Conservation (phyloP, 306 rosid genomes). For the Cucumis sativus region DNA sequence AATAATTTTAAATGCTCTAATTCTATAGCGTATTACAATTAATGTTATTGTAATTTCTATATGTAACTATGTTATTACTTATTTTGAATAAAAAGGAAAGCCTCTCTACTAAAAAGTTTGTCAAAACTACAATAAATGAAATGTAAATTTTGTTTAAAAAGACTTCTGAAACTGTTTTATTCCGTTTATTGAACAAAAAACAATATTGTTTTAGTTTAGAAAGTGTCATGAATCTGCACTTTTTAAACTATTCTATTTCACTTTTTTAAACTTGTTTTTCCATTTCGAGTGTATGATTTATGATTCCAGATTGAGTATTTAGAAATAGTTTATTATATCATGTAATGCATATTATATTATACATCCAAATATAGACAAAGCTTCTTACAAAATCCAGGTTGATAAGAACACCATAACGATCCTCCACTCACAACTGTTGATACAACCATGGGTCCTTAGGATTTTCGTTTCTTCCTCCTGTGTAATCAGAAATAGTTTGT, state of each 20-base stretch:
- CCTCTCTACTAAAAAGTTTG: background rate
- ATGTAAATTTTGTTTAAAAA: background rate
- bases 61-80: too few species aligned
- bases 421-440: conserved; percentile 46
- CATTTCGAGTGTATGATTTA: background rate
- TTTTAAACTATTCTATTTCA: background rate
- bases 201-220: background rate
- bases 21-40: background rate
- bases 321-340: background rate
- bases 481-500: conserved; percentile 18
- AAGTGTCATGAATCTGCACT: background rate
- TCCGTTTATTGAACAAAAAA: background rate
- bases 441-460: conserved; percentile 47
- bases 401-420: background rate
- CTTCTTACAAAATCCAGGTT: background rate
- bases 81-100: background rate
- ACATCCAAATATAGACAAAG: background rate
- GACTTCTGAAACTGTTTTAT: background rate
- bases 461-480: conserved; percentile 20
- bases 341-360: background rate
- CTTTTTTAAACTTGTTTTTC: background rate
- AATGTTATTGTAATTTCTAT: background rate
- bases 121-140: background rate
- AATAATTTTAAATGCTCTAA: background rate
- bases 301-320: background rate